Percentiles rank a stretch among this genome's conserved stretches.
Evolutionary conservation across 495 filamentous ascomycete species (phyloP).

Genomic region (Copromyces sp.): DNA sequence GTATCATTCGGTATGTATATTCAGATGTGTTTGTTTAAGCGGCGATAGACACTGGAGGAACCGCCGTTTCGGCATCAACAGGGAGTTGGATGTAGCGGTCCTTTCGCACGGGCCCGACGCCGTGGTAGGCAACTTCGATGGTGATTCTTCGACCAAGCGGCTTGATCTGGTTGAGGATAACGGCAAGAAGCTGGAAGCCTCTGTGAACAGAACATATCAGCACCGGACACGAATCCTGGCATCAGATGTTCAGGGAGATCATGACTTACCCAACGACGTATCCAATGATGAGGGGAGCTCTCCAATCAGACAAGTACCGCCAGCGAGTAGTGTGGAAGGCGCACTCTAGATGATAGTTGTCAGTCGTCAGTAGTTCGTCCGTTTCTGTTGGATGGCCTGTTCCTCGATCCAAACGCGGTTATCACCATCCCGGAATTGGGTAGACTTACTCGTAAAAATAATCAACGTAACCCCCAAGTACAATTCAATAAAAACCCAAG

Average conservation of each 20-base stretch:
- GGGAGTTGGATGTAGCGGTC: neutral
- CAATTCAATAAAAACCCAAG: neutral
- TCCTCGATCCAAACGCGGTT: neutral
- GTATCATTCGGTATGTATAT: neutral
- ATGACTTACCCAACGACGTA: neutral
- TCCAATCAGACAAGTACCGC: neutral
- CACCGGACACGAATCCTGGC: neutral
- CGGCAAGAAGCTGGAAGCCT: neutral
- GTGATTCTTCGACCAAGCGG: neutral
- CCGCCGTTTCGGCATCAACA: neutral
- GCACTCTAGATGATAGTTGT: neutral
- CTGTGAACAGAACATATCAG: neutral
- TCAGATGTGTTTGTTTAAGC: neutral
- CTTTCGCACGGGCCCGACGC: neutral
- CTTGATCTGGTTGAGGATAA: neutral
- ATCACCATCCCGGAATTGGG: neutral
- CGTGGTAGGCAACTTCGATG: neutral
- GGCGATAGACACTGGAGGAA: neutral
- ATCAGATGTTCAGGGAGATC: neutral
- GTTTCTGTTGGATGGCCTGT: neutral
- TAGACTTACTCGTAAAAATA: neutral
- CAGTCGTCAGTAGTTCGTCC: neutral
- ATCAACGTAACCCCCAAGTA: constrained; percentile 3
- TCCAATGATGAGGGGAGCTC: neutral
- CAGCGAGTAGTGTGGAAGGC: neutral